phyloP scores from a whole-genome alignment of 331 rosid genomes.

The Erythrophleum ivorense region DNA sequence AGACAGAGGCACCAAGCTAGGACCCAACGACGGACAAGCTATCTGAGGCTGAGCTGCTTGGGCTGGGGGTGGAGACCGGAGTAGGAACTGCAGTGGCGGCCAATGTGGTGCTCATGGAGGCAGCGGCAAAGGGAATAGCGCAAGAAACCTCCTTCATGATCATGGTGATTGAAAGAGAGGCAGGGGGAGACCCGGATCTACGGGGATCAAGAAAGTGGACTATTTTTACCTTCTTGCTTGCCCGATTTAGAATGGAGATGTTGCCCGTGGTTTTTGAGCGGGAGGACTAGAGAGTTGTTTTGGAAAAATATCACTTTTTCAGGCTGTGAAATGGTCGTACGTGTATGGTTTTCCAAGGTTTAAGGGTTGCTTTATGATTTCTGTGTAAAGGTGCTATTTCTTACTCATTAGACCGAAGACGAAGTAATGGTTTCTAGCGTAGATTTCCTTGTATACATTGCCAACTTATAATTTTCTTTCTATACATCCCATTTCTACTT shows the following conservation, averaged over 20 bases:
- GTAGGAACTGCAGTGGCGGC: conserved; percentile 44
- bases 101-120: conserved; percentile 53
- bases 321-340: conserved; percentile 8
- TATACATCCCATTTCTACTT: neutral
- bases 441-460: neutral
- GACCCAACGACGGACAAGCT: conserved; percentile 51
- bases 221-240: conserved; percentile 26
- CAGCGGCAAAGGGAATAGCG: conserved; percentile 49
- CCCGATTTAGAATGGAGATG: conserved; percentile 14
- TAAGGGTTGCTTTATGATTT: neutral
- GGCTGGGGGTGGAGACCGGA: conserved; percentile 48
- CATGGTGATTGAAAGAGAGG: conserved; percentile 47
- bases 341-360: conserved; percentile 45
- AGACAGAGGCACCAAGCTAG: conserved; percentile 54
- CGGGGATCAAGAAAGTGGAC: conserved; percentile 17
- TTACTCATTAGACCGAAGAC: neutral
- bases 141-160: conserved; percentile 56
- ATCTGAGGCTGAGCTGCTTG: conserved; percentile 42
- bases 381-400: neutral
- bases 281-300: neutral
- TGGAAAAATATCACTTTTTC: conserved; percentile 5
- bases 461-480: neutral
- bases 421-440: neutral
- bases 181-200: conserved; percentile 44
- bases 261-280: conserved; percentile 34